Conservation (phyloP, 441 rosid species). For the Gossypium aridum region DNA sequence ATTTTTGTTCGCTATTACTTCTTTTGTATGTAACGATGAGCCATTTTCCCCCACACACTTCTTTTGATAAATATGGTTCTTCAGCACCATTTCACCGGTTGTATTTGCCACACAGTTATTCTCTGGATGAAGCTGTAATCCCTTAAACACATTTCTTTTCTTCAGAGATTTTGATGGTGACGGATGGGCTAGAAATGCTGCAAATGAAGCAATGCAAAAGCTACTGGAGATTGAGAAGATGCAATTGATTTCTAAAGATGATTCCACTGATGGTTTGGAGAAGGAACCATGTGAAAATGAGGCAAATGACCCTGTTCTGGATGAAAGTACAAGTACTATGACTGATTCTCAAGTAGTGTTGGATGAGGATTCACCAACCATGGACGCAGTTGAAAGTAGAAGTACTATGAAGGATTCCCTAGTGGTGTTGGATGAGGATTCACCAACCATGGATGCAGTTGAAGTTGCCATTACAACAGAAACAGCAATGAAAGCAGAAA, state of each 20-base stretch:
- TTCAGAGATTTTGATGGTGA: slow-evolving; percentile 28
- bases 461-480: slow-evolving; percentile 3
- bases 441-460: slow-evolving; percentile 8
- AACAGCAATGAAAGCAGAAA: slow-evolving; percentile 6
- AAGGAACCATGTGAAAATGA: slow-evolving; percentile 22
- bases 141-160: not conserved
- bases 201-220: slow-evolving; percentile 36
- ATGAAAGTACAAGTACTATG: slow-evolving; percentile 15
- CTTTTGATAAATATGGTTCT: not conserved
- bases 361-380: slow-evolving; percentile 16
- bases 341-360: slow-evolving; percentile 13
- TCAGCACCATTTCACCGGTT: not conserved
- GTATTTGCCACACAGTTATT: not conserved
- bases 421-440: slow-evolving; percentile 17
- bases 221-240: slow-evolving; percentile 29
- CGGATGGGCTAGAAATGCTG: slow-evolving; percentile 35
- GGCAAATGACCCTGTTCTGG: slow-evolving; percentile 18
- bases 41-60: not conserved
- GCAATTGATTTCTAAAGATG: slow-evolving; percentile 9
- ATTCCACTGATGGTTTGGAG: not conserved
- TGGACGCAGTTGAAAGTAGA: slow-evolving; percentile 11
- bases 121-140: not conserved
- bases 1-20: not conserved
- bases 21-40: not conserved
- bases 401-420: too few relatives aligned